A percentile compares a stretch with the other conserved stretches of the same genome.
These are phyloP conservation scores for Pleurostoma richardsiae DNA, from an alignment of 2,329 filamentous ascomycete species.

Conservation along the genomic window DNA sequence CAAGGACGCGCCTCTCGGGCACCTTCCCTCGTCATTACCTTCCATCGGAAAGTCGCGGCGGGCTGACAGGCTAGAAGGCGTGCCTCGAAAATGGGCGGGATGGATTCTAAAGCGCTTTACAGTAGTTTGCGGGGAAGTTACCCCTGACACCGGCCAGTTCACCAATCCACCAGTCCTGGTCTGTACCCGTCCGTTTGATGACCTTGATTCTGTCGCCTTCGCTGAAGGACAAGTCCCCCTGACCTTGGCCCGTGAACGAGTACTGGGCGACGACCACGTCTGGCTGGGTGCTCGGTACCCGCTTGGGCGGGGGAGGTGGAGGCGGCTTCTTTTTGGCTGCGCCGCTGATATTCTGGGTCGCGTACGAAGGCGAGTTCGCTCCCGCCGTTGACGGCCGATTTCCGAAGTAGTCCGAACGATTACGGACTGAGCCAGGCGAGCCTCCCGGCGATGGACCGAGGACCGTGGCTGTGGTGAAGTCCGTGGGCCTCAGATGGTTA, in stretches of 20 bases:
- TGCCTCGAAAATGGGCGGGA: no score
- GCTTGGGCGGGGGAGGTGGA: conserved; percentile 64
- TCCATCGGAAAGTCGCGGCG: no score
- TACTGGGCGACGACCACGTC: conserved; percentile 67
- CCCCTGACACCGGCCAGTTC: conserved; percentile 65
- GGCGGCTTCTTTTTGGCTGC: conserved; percentile 67
- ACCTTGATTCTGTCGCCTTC: conserved; percentile 76
- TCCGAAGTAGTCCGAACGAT: conserved; percentile 24
- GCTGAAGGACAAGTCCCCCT: conserved; percentile 67
- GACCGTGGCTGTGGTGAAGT: conserved; percentile 38
- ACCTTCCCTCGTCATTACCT: no score
- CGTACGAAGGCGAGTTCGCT: not conserved
- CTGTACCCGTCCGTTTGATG: conserved; percentile 71
- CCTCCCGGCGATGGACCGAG: conserved; percentile 26
- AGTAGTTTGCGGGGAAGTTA: conserved; percentile 82
- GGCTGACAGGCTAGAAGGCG: no score
- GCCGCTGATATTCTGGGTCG: conserved; percentile 8
- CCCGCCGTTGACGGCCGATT: conserved; percentile 13
- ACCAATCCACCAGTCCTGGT: conserved; percentile 86
- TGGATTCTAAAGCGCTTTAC: conserved; percentile 32
- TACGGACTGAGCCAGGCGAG: conserved; percentile 18
- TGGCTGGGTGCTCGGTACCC: conserved; percentile 40
- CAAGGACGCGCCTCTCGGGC: no score
- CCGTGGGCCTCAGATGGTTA: conserved; percentile 32
- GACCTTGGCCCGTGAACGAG: conserved; percentile 64